These are phyloP conservation scores for Lachnum nothofagi DNA, from an alignment of 2,329 filamentous ascomycete genomes.

Conservation along the genomic window DNA sequence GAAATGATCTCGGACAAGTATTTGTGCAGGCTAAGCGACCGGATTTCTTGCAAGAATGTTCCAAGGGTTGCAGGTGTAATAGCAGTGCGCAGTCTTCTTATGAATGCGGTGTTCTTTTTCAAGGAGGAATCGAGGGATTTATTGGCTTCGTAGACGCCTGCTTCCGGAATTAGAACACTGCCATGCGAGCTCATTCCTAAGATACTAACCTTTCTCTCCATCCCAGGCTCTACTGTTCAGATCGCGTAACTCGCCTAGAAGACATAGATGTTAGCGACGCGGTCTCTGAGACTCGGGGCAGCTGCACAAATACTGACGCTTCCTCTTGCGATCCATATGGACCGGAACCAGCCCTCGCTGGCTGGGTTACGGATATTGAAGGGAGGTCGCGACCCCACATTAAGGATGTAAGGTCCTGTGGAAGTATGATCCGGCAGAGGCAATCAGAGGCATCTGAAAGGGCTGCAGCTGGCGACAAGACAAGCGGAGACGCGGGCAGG, in stretches of 20 bases:
- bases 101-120: conserved; percentile 98
- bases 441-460: conserved; percentile 35
- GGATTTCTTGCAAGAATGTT: conserved; percentile 86
- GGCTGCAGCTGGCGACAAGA: conserved; percentile 12
- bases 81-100: conserved; percentile 88
- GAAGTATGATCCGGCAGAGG: conserved; percentile 28
- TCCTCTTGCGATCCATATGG: conserved; percentile 60
- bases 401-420: conserved; percentile 32
- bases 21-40: conserved; percentile 85
- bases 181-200: neutral
- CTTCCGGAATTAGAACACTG: conserved; percentile 14
- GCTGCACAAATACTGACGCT: conserved; percentile 45
- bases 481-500: conserved; percentile 1
- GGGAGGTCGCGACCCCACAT: conserved; percentile 33
- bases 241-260: conserved; percentile 78
- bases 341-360: conserved; percentile 28
- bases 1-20: conserved; percentile 97
- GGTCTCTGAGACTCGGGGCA: neutral
- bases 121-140: conserved; percentile 85
- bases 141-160: conserved; percentile 47
- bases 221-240: conserved; percentile 85
- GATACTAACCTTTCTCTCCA: conserved; percentile 71
- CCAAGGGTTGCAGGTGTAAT: conserved; percentile 72
- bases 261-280: conserved; percentile 18
- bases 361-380: conserved; percentile 16